Conservation (phyloP, 2,329 filamentous ascomycete genomes). For the Diaporthe sp. region DNA sequence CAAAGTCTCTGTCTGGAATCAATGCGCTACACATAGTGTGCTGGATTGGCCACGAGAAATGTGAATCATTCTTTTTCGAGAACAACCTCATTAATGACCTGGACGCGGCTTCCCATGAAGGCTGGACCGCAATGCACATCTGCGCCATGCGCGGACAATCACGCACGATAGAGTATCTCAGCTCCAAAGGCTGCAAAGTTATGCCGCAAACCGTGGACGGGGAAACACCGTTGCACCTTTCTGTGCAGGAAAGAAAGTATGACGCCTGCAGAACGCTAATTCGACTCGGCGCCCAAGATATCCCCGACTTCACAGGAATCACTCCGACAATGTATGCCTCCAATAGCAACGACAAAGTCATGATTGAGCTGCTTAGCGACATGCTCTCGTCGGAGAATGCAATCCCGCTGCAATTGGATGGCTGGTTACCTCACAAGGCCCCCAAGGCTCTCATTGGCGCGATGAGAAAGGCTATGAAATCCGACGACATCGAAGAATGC, state of each 20-base stretch:
- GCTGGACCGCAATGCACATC: background rate
- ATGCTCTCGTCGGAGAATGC: background rate
- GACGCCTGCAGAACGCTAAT: background rate
- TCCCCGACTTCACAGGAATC: background rate
- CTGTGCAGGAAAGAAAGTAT: accelerated
- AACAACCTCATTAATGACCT: background rate
- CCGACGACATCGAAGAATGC: background rate
- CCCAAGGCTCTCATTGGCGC: background rate
- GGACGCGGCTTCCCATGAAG: accelerated
- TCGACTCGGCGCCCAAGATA: background rate
- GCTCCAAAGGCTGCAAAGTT: background rate
- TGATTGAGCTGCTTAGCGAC: background rate
- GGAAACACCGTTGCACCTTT: background rate
- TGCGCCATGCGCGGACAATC: background rate
- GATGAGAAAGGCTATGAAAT: background rate
- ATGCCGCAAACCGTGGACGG: background rate
- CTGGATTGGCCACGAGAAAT: background rate
- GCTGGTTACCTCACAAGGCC: background rate
- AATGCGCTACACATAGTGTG: background rate
- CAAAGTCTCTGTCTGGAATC: too few species aligned
- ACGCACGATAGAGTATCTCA: background rate
- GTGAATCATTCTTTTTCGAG: background rate
- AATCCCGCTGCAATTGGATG: too few species aligned
- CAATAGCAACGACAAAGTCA: background rate
- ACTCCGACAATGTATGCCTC: background rate